Percentiles rank a stretch among this genome's conserved stretches.
phyloP scores from a whole-genome alignment of 2,329 filamentous ascomycete genomes.

The Ophiocordyceps camponoti-rufipedis region DNA sequence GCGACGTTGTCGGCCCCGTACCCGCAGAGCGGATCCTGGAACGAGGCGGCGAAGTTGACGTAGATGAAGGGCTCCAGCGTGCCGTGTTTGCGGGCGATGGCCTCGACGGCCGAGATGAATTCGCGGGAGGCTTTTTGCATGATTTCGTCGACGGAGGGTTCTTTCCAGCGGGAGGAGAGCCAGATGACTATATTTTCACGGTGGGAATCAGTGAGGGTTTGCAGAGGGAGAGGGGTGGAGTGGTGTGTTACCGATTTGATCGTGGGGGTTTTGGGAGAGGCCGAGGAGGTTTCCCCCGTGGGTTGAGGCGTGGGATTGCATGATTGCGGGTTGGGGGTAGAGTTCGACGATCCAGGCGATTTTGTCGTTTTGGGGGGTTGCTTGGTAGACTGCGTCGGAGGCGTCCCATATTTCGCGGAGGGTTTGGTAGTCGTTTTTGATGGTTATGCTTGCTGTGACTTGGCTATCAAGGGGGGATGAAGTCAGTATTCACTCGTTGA shows the following conservation, averaged over 20 bases:
- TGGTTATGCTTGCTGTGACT: not conserved
- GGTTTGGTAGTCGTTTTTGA: not conserved
- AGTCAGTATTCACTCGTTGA: not conserved
- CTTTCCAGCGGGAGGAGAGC: not conserved
- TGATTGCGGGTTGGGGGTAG: not conserved
- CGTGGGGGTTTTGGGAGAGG: not conserved
- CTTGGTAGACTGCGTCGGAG: not conserved
- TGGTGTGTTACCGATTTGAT: not conserved
- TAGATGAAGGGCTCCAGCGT: slow-evolving; percentile 16
- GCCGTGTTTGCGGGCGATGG: slow-evolving; percentile 7
- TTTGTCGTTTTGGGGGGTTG: not conserved
- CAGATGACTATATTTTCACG: not conserved
- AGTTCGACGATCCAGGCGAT: not conserved
- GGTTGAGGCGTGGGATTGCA: not conserved
- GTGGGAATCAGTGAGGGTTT: not conserved
- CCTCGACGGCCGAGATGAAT: not conserved
- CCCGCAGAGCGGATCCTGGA: slow-evolving; percentile 12
- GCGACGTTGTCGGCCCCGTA: slow-evolving; percentile 18
- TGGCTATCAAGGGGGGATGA: not conserved
- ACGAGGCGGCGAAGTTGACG: slow-evolving; percentile 20
- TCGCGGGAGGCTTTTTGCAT: not conserved
- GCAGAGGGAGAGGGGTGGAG: not conserved
- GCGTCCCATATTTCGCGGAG: not conserved
- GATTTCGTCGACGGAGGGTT: not conserved
- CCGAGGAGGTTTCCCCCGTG: not conserved